Evolutionary conservation across 805 yeast genomes (phyloP), one percentile per base, ranked within the genome.

Genomic region (Ogataea corticis): DNA sequence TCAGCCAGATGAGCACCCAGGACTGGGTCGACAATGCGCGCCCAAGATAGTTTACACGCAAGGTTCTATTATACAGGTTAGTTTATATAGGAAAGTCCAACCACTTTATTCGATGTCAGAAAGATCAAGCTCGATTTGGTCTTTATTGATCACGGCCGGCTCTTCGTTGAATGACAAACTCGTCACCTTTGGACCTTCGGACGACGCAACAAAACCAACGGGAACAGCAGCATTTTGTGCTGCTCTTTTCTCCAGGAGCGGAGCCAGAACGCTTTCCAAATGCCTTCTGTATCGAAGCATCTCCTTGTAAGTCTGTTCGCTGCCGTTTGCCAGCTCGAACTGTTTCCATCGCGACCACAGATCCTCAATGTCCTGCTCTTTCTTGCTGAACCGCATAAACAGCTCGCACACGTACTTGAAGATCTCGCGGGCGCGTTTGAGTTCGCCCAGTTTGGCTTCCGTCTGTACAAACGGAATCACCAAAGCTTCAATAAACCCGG

Each of bases 1-100:
- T 94, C 54, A 78, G 91, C 34, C 98, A 92, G 56, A 92, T 92
- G 97, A 84, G 96, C 54, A 85, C 96, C 4, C 83, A 83, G 19
- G 96, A 86, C 42, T 92, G 99, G 99, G 83, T 88, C 6, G 89
- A 84, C 38, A 55, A 52, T 37, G 59, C 47, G 16, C 49, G 42
- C 32, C 44, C 49, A 38, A 31, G 49, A 45, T 31, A 38, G 41
- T 32, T 42, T 38, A 44, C 40, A 31, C 5, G 14, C 11, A 5
- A 31, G 13, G 23, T 14, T 33, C 13, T 15, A 38, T 33, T 18
- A 32, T 39, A 41, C 40, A 38, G 21, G 32, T 32, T 27, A 35
- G 39, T 19, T 35, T 27, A 32, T 41, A 38, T 31, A 17, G 3
- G 33, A 6, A 12, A 11, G 17, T 23, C 25, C 36, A 27, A 28